A percentile compares a stretch with the other conserved stretches of the same genome.
These are phyloP conservation scores for Geum urbanum DNA, from an alignment of 306 rosid species.

Conservation along the genomic window DNA sequence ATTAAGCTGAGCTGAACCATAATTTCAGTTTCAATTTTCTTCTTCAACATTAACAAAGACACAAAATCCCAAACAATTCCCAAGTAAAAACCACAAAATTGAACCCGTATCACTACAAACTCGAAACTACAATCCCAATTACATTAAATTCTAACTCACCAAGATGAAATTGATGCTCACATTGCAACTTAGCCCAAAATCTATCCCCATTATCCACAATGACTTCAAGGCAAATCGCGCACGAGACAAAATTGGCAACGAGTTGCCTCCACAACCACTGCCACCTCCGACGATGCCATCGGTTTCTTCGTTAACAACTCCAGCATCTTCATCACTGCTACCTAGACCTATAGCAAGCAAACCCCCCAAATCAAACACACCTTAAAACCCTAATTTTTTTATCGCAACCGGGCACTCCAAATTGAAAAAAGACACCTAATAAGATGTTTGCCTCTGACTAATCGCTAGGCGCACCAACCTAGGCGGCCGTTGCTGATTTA, in stretches of 20 bases:
- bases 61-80: constrained; percentile 3
- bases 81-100: constrained; percentile 11
- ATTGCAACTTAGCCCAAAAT: constrained; percentile 96
- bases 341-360: constrained; percentile 68
- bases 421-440: too few relatives aligned
- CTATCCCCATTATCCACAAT: constrained; percentile 63
- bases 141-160: constrained; percentile 41
- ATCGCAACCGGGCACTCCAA: not conserved
- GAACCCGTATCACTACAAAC: constrained; percentile 39
- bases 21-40: not conserved
- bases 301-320: constrained; percentile 53
- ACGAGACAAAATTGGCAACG: constrained; percentile 53
- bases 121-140: not conserved
- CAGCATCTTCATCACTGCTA: constrained; percentile 48
- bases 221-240: constrained; percentile 87
- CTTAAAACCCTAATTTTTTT: constrained; percentile 44
- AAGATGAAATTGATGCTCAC: constrained; percentile 93
- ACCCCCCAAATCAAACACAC: constrained; percentile 12
- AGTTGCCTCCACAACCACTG: constrained; percentile 35
- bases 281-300: constrained; percentile 34
- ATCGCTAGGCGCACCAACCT: too few relatives aligned
- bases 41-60: not conserved
- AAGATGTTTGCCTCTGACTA: too few relatives aligned
- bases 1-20: constrained; percentile 13
- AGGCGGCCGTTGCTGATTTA: too few relatives aligned